phyloP scores from a whole-genome alignment of 2,329 filamentous ascomycete species.

The Colletotrichum incanum region DNA sequence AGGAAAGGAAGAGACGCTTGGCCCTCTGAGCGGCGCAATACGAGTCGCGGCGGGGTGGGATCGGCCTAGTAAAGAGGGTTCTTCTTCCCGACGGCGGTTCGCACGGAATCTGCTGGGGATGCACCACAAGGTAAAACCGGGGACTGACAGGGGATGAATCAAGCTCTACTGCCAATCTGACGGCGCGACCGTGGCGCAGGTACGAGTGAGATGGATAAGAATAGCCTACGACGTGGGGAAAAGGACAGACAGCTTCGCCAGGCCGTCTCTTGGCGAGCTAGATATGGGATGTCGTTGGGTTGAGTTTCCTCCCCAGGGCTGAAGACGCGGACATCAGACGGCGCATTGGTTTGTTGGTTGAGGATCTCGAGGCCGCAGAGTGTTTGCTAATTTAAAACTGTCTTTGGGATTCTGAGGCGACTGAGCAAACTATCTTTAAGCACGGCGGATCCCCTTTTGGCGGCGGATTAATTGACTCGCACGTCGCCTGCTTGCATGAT shows the following conservation, averaged over 20 bases:
- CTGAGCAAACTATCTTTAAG: neutral
- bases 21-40: neutral
- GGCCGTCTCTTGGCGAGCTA: no score
- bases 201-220: neutral
- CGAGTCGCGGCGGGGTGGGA: conserved; percentile 32
- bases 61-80: conserved; percentile 6
- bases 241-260: neutral
- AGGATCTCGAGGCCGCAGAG: no score
- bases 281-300: no score
- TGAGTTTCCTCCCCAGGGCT: neutral
- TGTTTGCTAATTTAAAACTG: neutral
- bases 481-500: neutral
- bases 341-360: neutral
- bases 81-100: conserved; percentile 1
- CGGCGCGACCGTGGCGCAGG: neutral
- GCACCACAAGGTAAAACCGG: neutral
- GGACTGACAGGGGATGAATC: neutral
- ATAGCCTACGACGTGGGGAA: neutral
- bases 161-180: neutral
- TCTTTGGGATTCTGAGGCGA: neutral
- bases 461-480: neutral
- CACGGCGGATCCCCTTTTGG: neutral
- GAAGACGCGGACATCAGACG: neutral
- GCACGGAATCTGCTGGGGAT: conserved; percentile 16
- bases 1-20: neutral